Evolutionary conservation across 2,329 filamentous ascomycete species (phyloP).

Genomic region (Penicillium sp.): DNA sequence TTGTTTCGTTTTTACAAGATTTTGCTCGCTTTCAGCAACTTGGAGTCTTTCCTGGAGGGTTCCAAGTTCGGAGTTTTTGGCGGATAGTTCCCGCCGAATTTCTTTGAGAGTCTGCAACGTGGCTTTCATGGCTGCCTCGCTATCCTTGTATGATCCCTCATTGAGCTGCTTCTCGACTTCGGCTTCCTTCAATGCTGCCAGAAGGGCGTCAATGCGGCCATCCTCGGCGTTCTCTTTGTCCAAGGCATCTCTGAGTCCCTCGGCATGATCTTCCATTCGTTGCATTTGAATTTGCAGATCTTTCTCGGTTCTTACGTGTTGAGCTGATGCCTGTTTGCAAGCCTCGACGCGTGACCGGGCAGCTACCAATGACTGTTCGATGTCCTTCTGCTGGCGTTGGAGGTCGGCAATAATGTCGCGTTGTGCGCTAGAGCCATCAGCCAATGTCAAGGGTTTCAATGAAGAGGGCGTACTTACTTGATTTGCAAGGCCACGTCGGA

Average conservation of each 20-base stretch:
- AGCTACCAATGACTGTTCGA: slow-evolving; percentile 50
- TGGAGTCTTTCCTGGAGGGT: slow-evolving; percentile 45
- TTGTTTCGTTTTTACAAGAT: slow-evolving; percentile 49
- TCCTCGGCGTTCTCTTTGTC: slow-evolving; percentile 61
- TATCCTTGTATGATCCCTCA: slow-evolving; percentile 50
- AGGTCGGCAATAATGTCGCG: slow-evolving; percentile 52
- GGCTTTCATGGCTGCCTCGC: slow-evolving; percentile 43
- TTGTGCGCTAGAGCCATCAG: slow-evolving; percentile 38
- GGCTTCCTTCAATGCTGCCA: slow-evolving; percentile 57
- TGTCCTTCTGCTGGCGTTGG: slow-evolving; percentile 52
- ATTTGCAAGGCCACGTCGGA: slow-evolving; percentile 70
- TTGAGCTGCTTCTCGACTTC: slow-evolving; percentile 47
- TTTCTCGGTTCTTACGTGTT: slow-evolving; percentile 48
- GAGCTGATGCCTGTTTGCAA: slow-evolving; percentile 49
- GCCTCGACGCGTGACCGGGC: slow-evolving; percentile 50
- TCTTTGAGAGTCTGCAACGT: slow-evolving; percentile 40
- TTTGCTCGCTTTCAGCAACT: slow-evolving; percentile 57
- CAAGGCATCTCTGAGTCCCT: slow-evolving; percentile 65
- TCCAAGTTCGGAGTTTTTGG: slow-evolving; percentile 35
- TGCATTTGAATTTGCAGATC: slow-evolving; percentile 58
- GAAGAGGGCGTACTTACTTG: slow-evolving; percentile 35
- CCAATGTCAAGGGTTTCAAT: neutral
- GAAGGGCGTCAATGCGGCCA: slow-evolving; percentile 60
- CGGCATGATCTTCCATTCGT: slow-evolving; percentile 59
- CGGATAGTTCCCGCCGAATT: slow-evolving; percentile 35